Conservation (phyloP, 2,329 filamentous ascomycete species). For the Beauveria rudraprayagi region DNA sequence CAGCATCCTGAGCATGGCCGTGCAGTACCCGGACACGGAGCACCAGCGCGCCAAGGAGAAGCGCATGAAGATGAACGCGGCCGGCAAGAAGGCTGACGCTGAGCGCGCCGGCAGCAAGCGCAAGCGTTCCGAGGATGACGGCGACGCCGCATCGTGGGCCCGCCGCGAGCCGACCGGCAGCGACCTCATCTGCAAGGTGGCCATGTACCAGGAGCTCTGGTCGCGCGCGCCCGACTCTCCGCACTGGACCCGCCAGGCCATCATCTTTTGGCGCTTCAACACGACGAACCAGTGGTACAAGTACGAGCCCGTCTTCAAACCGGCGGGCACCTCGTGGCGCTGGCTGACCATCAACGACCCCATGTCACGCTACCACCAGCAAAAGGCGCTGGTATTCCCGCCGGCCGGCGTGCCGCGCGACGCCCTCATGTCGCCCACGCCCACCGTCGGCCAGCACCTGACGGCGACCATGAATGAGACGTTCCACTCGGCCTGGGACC, state of each 20-base stretch:
- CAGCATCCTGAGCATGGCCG: slow-evolving; percentile 48
- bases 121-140: slow-evolving; percentile 33
- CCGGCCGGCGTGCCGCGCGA: slow-evolving; percentile 29
- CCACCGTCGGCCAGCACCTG: slow-evolving; percentile 41
- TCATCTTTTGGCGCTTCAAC: slow-evolving; percentile 57
- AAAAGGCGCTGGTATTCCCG: slow-evolving; percentile 34
- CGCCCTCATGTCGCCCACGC: slow-evolving; percentile 46
- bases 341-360: slow-evolving; percentile 55
- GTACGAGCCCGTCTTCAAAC: slow-evolving; percentile 39
- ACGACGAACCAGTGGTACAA: slow-evolving; percentile 44
- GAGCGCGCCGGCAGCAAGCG: slow-evolving; percentile 30
- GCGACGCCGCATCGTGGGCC: slow-evolving; percentile 32
- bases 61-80: slow-evolving; percentile 25
- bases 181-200: slow-evolving; percentile 51
- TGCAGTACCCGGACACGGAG: slow-evolving; percentile 41
- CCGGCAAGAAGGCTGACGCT: slow-evolving; percentile 24
- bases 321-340: slow-evolving; percentile 50
- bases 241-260: slow-evolving; percentile 48
- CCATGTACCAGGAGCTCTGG: slow-evolving; percentile 61
- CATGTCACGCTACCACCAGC: slow-evolving; percentile 50
- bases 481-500: slow-evolving; percentile 41
- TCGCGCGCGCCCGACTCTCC: slow-evolving; percentile 40
- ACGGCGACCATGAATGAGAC: slow-evolving; percentile 51
- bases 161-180: slow-evolving; percentile 38
- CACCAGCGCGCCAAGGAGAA: slow-evolving; percentile 31